phyloP scores from a whole-genome alignment of 192 early-diverging fungal species.

The Coemansia sp. region DNA sequence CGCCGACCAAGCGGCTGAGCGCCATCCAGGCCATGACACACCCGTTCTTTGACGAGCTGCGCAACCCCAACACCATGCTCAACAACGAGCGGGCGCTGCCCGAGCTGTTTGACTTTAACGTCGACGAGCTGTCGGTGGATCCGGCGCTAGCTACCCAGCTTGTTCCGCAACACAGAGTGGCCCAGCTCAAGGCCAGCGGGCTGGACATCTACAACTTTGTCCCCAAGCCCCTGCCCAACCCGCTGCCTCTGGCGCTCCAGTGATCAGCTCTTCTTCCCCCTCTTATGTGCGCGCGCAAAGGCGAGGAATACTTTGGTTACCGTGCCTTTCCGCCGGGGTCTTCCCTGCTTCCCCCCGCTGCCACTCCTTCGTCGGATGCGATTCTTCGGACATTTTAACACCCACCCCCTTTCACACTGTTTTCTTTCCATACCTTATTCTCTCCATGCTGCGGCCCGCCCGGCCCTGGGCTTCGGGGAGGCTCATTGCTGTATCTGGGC shows the following conservation, averaged over 20 bases:
- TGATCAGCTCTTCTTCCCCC: too few relatives aligned
- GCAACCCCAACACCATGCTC: conserved; percentile 74
- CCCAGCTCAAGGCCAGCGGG: conserved; percentile 29
- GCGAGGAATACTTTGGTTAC: too few relatives aligned
- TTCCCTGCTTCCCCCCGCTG: not conserved
- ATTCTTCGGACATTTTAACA: not conserved
- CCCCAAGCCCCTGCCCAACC: conserved; percentile 33
- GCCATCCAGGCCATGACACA: conserved; percentile 90
- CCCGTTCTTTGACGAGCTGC: conserved; percentile 96
- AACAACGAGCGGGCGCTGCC: conserved; percentile 81
- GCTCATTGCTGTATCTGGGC: conserved; percentile 54
- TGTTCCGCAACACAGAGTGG: conserved; percentile 68
- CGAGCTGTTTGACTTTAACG: conserved; percentile 85
- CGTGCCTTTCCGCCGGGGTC: not conserved
- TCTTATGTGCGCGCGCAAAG: too few relatives aligned
- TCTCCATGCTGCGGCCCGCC: too few relatives aligned
- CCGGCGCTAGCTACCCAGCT: conserved; percentile 72
- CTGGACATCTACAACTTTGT: conserved; percentile 45
- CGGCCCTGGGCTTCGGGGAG: too few relatives aligned
- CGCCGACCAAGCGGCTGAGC: conserved; percentile 71
- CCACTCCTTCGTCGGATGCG: too few relatives aligned
- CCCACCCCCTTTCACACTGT: too few relatives aligned
- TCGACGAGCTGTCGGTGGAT: conserved; percentile 78
- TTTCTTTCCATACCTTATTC: not conserved
- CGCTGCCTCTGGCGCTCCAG: conserved; percentile 42